Conservation (phyloP, 768 basidiomycete genomes). For the Termitomyces sp. region DNA sequence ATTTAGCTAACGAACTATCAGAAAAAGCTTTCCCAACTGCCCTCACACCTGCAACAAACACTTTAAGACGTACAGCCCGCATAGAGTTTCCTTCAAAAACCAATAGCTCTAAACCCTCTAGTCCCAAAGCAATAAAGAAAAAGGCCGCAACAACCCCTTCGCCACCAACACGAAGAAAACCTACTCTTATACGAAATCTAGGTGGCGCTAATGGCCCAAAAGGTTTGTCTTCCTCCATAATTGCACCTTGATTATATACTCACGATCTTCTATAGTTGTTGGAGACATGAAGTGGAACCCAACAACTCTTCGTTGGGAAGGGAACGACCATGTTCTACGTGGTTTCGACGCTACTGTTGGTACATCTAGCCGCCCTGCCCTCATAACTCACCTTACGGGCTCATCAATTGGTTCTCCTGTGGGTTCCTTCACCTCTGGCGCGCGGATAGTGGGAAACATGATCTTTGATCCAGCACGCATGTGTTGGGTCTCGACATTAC, state of each 20-base stretch:
- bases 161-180: conserved; percentile 58
- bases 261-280: conserved; percentile 51
- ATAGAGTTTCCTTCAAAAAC: conserved; percentile 45
- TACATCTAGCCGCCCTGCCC: conserved; percentile 84
- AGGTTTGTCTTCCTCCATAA: conserved; percentile 40
- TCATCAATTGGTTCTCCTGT: conserved; percentile 81
- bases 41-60: conserved; percentile 41
- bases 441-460: conserved; percentile 96
- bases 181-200: conserved; percentile 83
- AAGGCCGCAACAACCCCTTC: conserved; percentile 42
- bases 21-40: conserved; percentile 20
- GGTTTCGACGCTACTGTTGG: conserved; percentile 85
- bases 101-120: conserved; percentile 22
- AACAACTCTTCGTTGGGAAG: conserved; percentile 86
- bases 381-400: conserved; percentile 91
- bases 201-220: conserved; percentile 63
- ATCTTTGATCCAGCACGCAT: conserved; percentile 91
- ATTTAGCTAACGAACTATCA: not conserved
- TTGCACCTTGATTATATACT: conserved; percentile 8
- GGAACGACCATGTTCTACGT: conserved; percentile 86
- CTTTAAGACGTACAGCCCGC: conserved; percentile 50
- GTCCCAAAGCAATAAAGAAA: conserved; percentile 34
- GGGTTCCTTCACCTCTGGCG: conserved; percentile 67
- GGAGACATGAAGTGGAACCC: conserved; percentile 99
- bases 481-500: conserved; percentile 89